These are phyloP conservation scores for Saposhnikovia divaricata DNA, from an alignment of 129 eudicot species.

Conservation along the genomic window DNA sequence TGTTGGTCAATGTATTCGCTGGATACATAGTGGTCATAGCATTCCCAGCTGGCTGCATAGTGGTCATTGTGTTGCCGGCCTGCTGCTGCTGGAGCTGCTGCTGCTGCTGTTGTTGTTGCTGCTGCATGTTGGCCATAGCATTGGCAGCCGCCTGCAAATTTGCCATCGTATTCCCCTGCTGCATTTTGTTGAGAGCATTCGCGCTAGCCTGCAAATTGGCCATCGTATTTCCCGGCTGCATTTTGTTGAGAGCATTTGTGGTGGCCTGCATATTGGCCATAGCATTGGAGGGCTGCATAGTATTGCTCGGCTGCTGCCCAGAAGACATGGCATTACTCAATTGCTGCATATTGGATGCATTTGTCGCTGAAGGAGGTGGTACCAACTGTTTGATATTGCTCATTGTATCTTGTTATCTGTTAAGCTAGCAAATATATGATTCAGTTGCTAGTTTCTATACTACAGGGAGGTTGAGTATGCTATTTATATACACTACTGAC, in stretches of 20 bases:
- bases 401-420: not conserved
- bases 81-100: not conserved
- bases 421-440: conserved; percentile 2
- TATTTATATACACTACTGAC: not conserved
- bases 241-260: not conserved
- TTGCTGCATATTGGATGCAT: not conserved
- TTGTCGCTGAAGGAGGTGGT: conserved; percentile 2
- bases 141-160: conserved; percentile 1
- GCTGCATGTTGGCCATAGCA: conserved; percentile 5
- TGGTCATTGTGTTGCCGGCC: not conserved
- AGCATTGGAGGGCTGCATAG: not conserved
- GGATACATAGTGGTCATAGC: conserved; percentile 1
- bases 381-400: conserved; percentile 8
- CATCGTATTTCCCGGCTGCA: conserved; percentile 1
- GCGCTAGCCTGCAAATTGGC: conserved; percentile 8
- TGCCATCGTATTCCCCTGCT: not conserved
- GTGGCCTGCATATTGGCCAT: not conserved
- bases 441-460: not conserved
- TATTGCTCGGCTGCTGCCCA: not conserved
- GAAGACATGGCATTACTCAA: conserved; percentile 7
- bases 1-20: not conserved
- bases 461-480: not conserved
- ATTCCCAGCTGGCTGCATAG: conserved; percentile 2
- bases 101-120: conserved; percentile 1
- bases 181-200: not conserved